Evolutionary conservation across 2,329 filamentous ascomycete genomes (phyloP).

Genomic region (Biscogniauxia mediterranea): DNA sequence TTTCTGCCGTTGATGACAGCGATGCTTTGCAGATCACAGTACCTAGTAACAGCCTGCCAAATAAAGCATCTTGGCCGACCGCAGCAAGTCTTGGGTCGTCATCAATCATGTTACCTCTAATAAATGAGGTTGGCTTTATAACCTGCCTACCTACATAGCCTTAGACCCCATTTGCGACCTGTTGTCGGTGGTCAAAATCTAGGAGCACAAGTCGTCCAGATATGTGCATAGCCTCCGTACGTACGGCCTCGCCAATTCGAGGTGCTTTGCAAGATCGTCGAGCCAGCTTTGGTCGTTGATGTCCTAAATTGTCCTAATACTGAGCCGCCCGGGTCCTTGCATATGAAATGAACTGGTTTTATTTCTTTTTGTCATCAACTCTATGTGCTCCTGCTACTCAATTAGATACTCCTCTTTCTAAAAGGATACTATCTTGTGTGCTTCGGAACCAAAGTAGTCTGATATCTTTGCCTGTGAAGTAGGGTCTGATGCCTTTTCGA

Average conservation of each 20-base stretch:
- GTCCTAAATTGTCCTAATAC: not conserved
- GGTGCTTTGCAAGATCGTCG: not conserved
- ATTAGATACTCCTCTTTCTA: slow-evolving; percentile 31
- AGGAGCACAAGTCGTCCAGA: not conserved
- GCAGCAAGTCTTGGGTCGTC: not conserved
- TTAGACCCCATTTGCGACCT: too few relatives aligned
- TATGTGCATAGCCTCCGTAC: not conserved
- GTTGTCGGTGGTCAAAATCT: not conserved
- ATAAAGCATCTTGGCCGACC: not conserved
- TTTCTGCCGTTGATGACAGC: slow-evolving; percentile 11
- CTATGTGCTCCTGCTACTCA: slow-evolving; percentile 13
- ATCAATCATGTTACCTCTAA: not conserved
- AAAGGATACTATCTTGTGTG: slow-evolving; percentile 27
- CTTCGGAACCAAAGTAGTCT: slow-evolving; percentile 28
- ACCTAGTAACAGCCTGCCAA: slow-evolving; percentile 3
- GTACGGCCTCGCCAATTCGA: not conserved
- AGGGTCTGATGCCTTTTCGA: slow-evolving; percentile 23
- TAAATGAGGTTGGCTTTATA: not conserved
- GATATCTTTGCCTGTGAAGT: slow-evolving; percentile 23
- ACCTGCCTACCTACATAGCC: too few relatives aligned
- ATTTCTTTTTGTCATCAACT: not conserved
- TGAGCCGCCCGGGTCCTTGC: not conserved
- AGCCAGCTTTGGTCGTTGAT: not conserved
- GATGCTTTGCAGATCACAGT: slow-evolving; percentile 3
- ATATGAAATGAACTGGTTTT: not conserved